Evolutionary conservation across 805 yeast species (phyloP).

Genomic region (Yarrowia sp.): DNA sequence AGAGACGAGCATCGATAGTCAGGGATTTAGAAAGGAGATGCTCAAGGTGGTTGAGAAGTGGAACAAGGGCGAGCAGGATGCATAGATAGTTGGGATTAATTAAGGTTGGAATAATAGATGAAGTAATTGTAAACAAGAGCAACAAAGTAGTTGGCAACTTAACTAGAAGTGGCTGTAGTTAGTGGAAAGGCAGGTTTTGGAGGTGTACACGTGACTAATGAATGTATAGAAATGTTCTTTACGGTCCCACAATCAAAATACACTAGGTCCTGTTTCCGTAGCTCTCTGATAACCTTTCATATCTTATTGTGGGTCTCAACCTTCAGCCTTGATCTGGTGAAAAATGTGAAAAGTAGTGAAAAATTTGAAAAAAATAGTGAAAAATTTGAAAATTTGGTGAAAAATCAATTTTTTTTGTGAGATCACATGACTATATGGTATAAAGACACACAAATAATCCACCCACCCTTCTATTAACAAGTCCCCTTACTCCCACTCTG

Average conservation of each 20-base stretch:
- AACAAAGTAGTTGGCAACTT: too few species aligned
- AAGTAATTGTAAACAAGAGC: too few species aligned
- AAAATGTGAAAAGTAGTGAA: neutral
- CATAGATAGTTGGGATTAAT: neutral
- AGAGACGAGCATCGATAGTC: conserved; percentile 7
- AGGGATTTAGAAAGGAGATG: neutral
- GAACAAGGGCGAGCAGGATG: neutral
- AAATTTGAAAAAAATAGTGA: neutral
- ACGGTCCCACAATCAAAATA: too few species aligned
- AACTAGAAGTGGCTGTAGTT: too few species aligned
- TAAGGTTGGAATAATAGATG: too few species aligned
- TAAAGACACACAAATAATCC: neutral
- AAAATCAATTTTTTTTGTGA: too few species aligned
- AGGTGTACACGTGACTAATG: too few species aligned
- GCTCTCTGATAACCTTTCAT: neutral
- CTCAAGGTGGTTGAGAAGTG: conserved; percentile 12
- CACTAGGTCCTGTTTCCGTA: neutral
- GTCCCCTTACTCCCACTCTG: neutral
- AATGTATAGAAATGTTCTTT: too few species aligned
- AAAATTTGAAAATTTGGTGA: neutral
- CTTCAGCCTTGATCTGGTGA: too few species aligned
- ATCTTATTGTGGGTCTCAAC: too few species aligned
- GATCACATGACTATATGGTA: too few species aligned
- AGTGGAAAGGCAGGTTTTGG: too few species aligned
- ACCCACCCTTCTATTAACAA: neutral